A percentile compares a stretch with the other conserved stretches of the same genome.
Conservation (phyloP, 2,329 filamentous ascomycete species). For the Hymenoscyphus repandus region DNA sequence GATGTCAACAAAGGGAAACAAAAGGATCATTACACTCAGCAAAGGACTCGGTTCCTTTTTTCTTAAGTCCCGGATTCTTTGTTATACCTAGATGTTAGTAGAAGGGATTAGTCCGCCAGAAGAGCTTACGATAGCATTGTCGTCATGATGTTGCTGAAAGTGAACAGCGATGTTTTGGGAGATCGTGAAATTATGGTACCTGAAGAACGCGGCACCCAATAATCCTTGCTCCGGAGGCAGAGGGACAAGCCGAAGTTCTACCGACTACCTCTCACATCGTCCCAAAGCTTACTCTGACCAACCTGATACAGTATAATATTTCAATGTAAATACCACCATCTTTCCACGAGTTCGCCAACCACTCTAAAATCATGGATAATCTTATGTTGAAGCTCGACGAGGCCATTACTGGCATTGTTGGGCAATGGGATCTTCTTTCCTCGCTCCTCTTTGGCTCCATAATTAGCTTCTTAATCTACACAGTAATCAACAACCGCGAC, state of each 20-base stretch:
- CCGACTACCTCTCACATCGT: background rate
- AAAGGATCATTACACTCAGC: background rate
- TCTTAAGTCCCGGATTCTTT: background rate
- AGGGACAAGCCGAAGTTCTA: background rate
- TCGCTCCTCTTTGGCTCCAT: constrained; percentile 66
- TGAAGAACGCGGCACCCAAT: background rate
- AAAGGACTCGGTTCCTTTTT: background rate
- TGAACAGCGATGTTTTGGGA: constrained; percentile 4
- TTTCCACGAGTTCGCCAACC: background rate
- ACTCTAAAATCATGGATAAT: constrained; percentile 35
- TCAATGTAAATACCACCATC: background rate
- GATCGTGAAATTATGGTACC: background rate
- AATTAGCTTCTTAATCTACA: constrained; percentile 62
- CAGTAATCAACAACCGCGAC: constrained; percentile 66
- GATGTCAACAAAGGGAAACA: constrained; percentile 17
- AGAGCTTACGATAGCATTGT: constrained; percentile 18
- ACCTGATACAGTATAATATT: background rate
- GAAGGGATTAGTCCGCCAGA: constrained; percentile 3
- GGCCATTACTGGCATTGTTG: constrained; percentile 61
- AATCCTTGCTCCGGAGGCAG: background rate
- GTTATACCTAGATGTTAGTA: constrained; percentile 26
- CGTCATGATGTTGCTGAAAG: constrained; percentile 10
- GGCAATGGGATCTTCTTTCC: constrained; percentile 78
- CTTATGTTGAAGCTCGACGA: constrained; percentile 66
- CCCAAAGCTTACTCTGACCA: no score